phyloP scores from a whole-genome alignment of 2,329 filamentous ascomycete species.

The Colletotrichum aenigma region DNA sequence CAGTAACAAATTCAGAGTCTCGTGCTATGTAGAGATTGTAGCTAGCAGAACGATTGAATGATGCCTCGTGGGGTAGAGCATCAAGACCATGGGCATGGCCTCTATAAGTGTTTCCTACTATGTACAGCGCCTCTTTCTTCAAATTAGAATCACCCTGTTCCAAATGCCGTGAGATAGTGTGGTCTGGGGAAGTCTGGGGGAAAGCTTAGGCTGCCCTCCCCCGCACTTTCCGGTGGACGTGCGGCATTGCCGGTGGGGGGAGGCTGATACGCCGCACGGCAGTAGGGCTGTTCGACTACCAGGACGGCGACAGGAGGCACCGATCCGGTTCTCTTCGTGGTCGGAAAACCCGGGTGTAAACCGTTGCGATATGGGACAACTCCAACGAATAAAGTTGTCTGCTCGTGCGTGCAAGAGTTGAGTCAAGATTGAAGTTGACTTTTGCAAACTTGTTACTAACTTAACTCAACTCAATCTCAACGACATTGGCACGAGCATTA shows the following conservation, averaged over 20 bases:
- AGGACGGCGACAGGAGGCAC: neutral
- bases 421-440: rapidly evolving
- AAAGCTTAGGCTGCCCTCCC: neutral
- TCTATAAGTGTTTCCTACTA: neutral
- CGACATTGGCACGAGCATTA: neutral
- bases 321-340: neutral
- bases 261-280: neutral
- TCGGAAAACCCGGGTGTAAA: neutral
- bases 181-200: neutral
- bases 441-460: neutral
- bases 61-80: neutral
- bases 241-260: neutral
- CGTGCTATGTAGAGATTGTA: neutral
- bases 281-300: neutral
- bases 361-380: too few species aligned
- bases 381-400: neutral
- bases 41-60: neutral
- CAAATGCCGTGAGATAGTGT: neutral
- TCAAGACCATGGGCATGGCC: neutral
- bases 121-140: neutral
- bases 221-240: neutral
- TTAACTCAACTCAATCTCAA: neutral
- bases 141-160: neutral
- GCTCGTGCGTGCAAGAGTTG: rapidly evolving
- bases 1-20: neutral